Evolutionary conservation across 1,284 basidiomycete genomes (phyloP).

Genomic region (Fomitopsis palustris): DNA sequence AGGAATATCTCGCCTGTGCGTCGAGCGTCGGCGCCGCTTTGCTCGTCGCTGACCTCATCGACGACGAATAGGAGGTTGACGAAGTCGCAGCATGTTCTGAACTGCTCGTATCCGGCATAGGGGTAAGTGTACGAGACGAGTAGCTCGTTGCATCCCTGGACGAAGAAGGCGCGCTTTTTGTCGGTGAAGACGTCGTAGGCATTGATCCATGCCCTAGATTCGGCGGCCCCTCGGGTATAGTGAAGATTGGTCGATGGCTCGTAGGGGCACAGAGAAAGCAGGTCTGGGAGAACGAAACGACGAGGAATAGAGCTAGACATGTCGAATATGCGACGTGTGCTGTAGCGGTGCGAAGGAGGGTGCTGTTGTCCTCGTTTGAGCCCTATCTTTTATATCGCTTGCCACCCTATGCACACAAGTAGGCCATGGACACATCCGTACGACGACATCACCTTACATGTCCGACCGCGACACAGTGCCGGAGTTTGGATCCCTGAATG

Average conservation of each 20-base stretch:
- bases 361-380: background rate
- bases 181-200: constrained; percentile 57
- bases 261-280: constrained; percentile 47
- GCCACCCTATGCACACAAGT: background rate
- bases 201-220: constrained; percentile 63
- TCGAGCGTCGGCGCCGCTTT: constrained; percentile 50
- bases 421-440: background rate
- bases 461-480: background rate
- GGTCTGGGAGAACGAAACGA: constrained; percentile 52
- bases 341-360: background rate
- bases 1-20: constrained; percentile 49
- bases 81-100: constrained; percentile 62
- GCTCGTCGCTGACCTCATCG: constrained; percentile 69
- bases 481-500: background rate
- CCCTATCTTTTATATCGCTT: background rate
- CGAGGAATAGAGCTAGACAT: constrained; percentile 14
- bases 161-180: constrained; percentile 57
- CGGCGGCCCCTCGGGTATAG: constrained; percentile 50
- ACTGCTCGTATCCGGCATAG: constrained; percentile 55
- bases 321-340: background rate
- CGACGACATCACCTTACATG: background rate
- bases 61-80: constrained; percentile 67
- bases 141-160: constrained; percentile 58
- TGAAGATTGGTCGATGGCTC: constrained; percentile 45
- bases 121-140: constrained; percentile 62